Percentiles rank a stretch among this genome's conserved stretches.
These are phyloP conservation scores for Thecaphora thlaspeos DNA, from an alignment of 1,284 basidiomycete species.

Conservation along the genomic window DNA sequence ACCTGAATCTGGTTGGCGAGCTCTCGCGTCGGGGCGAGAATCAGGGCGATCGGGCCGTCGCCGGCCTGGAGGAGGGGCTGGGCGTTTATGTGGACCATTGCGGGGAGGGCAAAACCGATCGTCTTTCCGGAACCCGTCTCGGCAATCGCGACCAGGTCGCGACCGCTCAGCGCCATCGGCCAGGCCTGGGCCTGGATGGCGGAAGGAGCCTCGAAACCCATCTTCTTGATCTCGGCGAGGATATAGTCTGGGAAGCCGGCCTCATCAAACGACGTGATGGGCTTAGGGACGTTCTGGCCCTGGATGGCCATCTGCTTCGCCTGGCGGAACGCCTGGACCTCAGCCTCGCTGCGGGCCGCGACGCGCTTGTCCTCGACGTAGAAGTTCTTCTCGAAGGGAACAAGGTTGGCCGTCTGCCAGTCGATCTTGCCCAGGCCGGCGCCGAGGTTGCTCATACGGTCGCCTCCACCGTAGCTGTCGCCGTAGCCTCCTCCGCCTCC, in stretches of 20 bases:
- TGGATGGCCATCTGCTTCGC: conserved; percentile 87
- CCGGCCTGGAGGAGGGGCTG: conserved; percentile 90
- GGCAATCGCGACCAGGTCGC: conserved; percentile 93
- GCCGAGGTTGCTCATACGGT: conserved; percentile 82
- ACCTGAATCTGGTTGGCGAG: conserved; percentile 98
- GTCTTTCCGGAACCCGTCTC: conserved; percentile 66
- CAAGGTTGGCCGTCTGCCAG: conserved; percentile 72
- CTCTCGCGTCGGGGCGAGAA: conserved; percentile 95
- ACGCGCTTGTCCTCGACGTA: conserved; percentile 92
- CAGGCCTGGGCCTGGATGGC: conserved; percentile 98
- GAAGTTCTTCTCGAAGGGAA: conserved; percentile 81
- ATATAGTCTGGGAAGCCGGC: conserved; percentile 95
- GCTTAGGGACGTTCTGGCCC: conserved; percentile 83
- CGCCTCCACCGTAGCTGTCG: conserved; percentile 61
- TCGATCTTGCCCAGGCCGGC: conserved; percentile 79
- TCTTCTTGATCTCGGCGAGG: conserved; percentile 84
- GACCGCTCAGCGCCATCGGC: conserved; percentile 93
- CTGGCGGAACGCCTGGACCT: conserved; percentile 82
- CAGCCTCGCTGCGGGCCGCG: conserved; percentile 72
- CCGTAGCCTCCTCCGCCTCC: conserved; percentile 34
- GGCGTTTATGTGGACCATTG: conserved; percentile 99
- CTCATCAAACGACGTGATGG: conserved; percentile 89
- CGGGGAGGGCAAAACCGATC: conserved; percentile 94
- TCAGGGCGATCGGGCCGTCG: conserved; percentile 94
- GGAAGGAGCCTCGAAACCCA: conserved; percentile 85